Conservation (phyloP, 257 asterid species). For the Mentha longifolia region DNA sequence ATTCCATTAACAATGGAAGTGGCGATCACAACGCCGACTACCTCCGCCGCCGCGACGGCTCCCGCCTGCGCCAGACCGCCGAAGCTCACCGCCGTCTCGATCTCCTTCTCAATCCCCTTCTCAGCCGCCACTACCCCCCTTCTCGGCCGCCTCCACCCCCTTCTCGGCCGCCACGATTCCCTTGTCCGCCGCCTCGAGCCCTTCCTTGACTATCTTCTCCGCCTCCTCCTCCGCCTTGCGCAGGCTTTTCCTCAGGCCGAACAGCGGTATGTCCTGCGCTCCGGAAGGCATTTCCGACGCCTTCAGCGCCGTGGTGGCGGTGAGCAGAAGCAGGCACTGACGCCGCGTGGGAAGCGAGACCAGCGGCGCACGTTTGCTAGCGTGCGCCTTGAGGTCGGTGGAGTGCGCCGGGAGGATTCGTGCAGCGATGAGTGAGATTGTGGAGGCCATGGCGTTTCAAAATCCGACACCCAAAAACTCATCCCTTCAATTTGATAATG, state of each 20-base stretch:
- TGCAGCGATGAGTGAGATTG: conserved; percentile 46
- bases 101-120: conserved; percentile 69
- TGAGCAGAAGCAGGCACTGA: conserved; percentile 58
- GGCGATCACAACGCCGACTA: conserved; percentile 62
- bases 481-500: conserved; percentile 18
- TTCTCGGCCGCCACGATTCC: conserved; percentile 64
- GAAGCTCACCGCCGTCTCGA: conserved; percentile 56
- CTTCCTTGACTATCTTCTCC: conserved; percentile 74
- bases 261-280: conserved; percentile 75
- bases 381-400: conserved; percentile 28
- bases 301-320: conserved; percentile 63
- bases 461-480: conserved; percentile 11
- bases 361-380: conserved; percentile 30
- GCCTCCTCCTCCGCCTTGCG: conserved; percentile 74
- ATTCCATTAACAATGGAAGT: conserved; percentile 72
- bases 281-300: conserved; percentile 63
- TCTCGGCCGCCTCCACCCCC: conserved; percentile 62
- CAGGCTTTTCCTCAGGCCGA: conserved; percentile 67
- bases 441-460: conserved; percentile 57
- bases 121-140: conserved; percentile 60
- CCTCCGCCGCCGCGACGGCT: conserved; percentile 73
- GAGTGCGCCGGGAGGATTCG: conserved; percentile 48
- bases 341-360: conserved; percentile 63
- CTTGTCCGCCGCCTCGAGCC: conserved; percentile 77
- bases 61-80: conserved; percentile 82